phyloP scores from a whole-genome alignment of 2,329 filamentous ascomycete genomes.

The Cytospora mali region DNA sequence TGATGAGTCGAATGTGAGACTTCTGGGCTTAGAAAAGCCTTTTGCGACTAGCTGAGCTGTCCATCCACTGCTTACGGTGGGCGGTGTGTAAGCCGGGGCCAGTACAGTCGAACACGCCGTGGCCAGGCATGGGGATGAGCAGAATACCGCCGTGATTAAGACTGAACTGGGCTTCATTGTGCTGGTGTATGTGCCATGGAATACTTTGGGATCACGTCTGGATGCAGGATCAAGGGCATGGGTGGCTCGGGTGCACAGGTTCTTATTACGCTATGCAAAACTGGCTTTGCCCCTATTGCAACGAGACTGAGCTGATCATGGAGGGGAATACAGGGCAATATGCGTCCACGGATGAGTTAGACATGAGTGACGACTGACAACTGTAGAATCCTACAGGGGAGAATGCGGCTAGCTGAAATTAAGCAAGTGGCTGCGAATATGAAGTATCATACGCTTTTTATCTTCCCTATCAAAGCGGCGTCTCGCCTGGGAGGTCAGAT shows the following conservation, averaged over 20 bases:
- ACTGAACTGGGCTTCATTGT: background rate
- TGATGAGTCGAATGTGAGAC: conserved; percentile 47
- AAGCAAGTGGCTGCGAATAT: background rate
- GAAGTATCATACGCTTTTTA: background rate
- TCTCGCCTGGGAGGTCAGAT: background rate
- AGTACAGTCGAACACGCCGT: conserved; percentile 31
- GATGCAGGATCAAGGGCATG: background rate
- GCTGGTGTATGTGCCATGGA: background rate
- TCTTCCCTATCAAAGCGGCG: background rate
- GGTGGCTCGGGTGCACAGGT: background rate
- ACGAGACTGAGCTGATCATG: background rate
- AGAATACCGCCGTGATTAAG: background rate
- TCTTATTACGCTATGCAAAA: background rate
- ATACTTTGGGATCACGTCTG: background rate
- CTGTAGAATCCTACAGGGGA: background rate
- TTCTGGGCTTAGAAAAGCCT: conserved; percentile 46
- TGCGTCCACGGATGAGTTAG: background rate
- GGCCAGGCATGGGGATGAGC: background rate
- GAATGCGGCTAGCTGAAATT: background rate
- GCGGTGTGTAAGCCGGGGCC: conserved; percentile 40
- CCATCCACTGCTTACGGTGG: conserved; percentile 47
- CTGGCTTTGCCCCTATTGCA: background rate
- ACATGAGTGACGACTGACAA: background rate
- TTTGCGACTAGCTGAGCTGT: conserved; percentile 47
- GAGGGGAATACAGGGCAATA: background rate